Percentiles rank a stretch among this genome's conserved stretches.
phyloP scores from a whole-genome alignment of 192 early-diverging fungal species.

The Coemansia biformis region DNA sequence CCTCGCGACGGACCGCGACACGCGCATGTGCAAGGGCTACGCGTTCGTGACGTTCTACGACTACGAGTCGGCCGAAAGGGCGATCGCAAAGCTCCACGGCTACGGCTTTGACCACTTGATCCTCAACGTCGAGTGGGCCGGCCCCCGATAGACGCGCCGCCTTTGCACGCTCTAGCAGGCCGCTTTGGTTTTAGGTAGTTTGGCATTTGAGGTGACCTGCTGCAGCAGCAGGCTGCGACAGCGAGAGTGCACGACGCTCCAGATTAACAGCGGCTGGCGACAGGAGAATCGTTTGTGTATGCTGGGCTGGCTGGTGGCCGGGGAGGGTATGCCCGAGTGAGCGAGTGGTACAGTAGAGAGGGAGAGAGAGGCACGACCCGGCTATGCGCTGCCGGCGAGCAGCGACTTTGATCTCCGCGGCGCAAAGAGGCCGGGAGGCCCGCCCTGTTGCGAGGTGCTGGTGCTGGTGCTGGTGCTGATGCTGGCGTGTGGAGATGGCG shows the following conservation, averaged over 20 bases:
- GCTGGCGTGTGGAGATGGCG: neutral
- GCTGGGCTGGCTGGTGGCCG: too few relatives aligned
- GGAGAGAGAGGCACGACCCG: neutral
- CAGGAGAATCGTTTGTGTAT: too few relatives aligned
- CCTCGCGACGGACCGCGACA: constrained; percentile 80
- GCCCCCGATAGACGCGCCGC: too few relatives aligned
- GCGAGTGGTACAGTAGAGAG: too few relatives aligned
- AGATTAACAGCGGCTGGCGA: too few relatives aligned
- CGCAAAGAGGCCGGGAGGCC: neutral
- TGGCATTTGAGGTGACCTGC: too few relatives aligned
- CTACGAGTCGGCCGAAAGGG: constrained; percentile 75
- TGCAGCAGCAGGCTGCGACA: too few relatives aligned
- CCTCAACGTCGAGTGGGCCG: constrained; percentile 81
- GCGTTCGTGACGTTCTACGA: constrained; percentile 89
- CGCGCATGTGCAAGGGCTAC: constrained; percentile 86
- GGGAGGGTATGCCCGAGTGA: too few relatives aligned
- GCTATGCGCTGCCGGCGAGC: constrained; percentile 1
- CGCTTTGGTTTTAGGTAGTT: too few relatives aligned
- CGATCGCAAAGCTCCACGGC: constrained; percentile 83
- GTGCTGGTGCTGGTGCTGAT: neutral
- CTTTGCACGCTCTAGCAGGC: too few relatives aligned
- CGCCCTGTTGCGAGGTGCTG: neutral
- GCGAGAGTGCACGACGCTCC: too few relatives aligned
- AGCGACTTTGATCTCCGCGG: constrained; percentile 4
- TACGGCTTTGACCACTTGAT: constrained; percentile 96